Evolutionary conservation across 371 early-diverging fungal genomes (phyloP).

Genomic region (Actinomortierella wolfii): DNA sequence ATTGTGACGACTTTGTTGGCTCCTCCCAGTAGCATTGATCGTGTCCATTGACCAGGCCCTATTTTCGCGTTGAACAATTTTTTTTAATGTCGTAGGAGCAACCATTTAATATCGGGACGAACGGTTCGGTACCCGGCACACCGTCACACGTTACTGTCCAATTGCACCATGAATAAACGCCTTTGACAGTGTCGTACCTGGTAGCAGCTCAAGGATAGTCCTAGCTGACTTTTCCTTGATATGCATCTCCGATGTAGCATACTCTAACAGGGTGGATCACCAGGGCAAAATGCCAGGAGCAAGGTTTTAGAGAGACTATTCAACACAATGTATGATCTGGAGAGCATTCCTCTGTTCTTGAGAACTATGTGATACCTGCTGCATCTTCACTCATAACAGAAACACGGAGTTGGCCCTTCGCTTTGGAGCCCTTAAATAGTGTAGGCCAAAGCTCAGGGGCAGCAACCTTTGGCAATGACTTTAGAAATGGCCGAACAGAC

Average conservation of each 20-base stretch:
- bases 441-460: slow-evolving; percentile 22
- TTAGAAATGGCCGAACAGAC: slow-evolving; percentile 8
- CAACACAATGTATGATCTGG: no score
- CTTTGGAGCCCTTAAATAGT: slow-evolving; percentile 24
- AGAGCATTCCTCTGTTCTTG: no score
- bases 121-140: no score
- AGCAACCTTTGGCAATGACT: slow-evolving; percentile 24
- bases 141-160: no score
- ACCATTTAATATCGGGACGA: no score
- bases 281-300: no score
- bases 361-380: slow-evolving; percentile 17
- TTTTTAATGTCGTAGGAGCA: no score
- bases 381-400: slow-evolving; percentile 33
- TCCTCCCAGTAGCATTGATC: slow-evolving; percentile 37
- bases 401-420: slow-evolving; percentile 24
- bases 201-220: slow-evolving; percentile 27
- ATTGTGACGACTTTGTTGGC: slow-evolving; percentile 34
- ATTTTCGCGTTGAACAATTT: no score
- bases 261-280: no score
- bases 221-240: slow-evolving; percentile 13
- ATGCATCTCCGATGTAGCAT: slow-evolving; percentile 17
- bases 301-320: no score
- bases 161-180: no score
- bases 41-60: slow-evolving; percentile 42
- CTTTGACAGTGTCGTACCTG: slow-evolving; percentile 12